Evolutionary conservation across 2,329 filamentous ascomycete genomes (phyloP).

Genomic region (Lasiodiplodia gonubiensis): DNA sequence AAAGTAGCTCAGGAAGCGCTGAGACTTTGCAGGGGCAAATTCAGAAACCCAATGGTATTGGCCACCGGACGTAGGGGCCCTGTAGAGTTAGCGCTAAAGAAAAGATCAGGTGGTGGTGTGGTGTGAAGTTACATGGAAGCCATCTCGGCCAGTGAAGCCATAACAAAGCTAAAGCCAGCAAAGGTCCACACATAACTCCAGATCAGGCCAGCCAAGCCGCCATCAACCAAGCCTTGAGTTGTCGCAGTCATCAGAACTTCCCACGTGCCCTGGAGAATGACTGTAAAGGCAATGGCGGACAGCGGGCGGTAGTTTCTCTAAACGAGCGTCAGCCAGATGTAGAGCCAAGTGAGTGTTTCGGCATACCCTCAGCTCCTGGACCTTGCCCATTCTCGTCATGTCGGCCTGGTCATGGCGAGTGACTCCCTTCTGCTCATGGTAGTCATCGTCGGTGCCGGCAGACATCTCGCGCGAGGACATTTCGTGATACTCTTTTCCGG

Average conservation of each 20-base stretch:
- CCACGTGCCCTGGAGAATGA: constrained; percentile 61
- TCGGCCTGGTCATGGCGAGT: constrained; percentile 37
- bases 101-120: neutral
- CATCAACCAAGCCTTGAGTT: constrained; percentile 28
- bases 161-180: constrained; percentile 37
- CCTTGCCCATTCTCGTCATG: constrained; percentile 58
- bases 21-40: constrained; percentile 30
- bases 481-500: neutral
- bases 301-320: constrained; percentile 58
- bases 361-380: constrained; percentile 54
- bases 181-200: constrained; percentile 44
- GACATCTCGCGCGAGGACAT: constrained; percentile 2
- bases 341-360: neutral
- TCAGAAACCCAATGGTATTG: constrained; percentile 31
- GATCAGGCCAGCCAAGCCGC: constrained; percentile 30
- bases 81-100: neutral
- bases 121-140: constrained; percentile 25
- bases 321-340: neutral
- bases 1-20: constrained; percentile 31
- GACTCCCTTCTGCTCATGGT: constrained; percentile 18
- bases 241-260: constrained; percentile 52
- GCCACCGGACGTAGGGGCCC: constrained; percentile 28
- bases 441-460: neutral
- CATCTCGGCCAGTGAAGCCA: constrained; percentile 32
- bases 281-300: constrained; percentile 59